Evolutionary conservation across 179 eudicot genomes (phyloP), one percentile per base, ranked within the genome.

Genomic region (Camellia oleifera): DNA sequence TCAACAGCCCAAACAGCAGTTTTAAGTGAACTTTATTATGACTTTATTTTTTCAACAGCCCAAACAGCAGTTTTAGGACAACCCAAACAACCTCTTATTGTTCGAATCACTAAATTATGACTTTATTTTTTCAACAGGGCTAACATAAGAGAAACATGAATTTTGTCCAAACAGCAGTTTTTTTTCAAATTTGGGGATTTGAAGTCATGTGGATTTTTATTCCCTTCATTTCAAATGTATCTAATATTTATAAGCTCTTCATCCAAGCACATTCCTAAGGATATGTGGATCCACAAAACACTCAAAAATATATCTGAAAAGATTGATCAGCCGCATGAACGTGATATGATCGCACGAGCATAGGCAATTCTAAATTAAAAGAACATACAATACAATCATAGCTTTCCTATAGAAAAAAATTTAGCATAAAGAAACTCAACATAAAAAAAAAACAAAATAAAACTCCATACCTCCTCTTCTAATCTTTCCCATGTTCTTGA

Each of bases 391-490:
- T 52, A 64, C 5, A 23, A 4, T 44, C n/a, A 2, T 45, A 61
- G 53, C 45, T 45, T 20, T 4, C 63, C 63, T 60, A 60, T 17
- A 60, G 7, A 60, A 15, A 63, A 7, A 63, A 0, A 63, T 1
- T 13, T 46, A 7, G 15, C 44, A 48, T 52, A 48, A 63, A 12
- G 69, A 45, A 61, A 17, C 70, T 77, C 64, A 64, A 66, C 11
- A 53, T 52, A 20, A 17, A 72, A 48, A 54, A 54, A 0, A 58
- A 45, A 46, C 68, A 7, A 17, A 18, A n/a, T 5, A n/a, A 13
- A 32, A 32, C 40, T 32, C 40, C 53, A 75, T 84, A 94, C 98
- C 97, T 94, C 98, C 78, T 77, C 81, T 58, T 93, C 93, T 82
- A 94, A 77, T 82, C 87, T 85, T 87, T 79, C 79, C 98, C 98